Conservation (phyloP, 2,329 filamentous ascomycete species). For the Tolypocladium cylindrosporum region DNA sequence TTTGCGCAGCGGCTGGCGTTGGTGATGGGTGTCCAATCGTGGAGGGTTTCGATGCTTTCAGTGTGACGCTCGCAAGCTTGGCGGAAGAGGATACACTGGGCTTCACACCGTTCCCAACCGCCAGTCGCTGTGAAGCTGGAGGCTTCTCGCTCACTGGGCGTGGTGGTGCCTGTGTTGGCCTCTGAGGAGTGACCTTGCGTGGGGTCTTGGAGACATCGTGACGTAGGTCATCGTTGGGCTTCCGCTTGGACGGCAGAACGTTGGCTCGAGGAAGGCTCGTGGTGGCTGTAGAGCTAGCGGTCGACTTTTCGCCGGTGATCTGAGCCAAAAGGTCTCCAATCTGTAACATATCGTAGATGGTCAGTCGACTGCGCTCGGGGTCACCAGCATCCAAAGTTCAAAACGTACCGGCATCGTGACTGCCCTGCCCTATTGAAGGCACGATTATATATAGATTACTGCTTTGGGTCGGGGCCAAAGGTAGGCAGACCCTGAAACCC, state of each 20-base stretch:
- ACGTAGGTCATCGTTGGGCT: conserved; percentile 42
- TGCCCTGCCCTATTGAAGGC: neutral
- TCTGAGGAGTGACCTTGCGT: conserved; percentile 15
- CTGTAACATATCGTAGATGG: conserved; percentile 7
- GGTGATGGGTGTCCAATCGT: conserved; percentile 13
- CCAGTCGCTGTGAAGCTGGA: neutral
- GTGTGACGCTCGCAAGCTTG: conserved; percentile 13
- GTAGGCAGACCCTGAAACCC: neutral
- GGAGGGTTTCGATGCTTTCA: conserved; percentile 9
- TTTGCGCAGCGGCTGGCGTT: conserved; percentile 26
- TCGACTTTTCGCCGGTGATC: conserved; percentile 45
- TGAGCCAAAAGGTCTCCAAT: conserved; percentile 36
- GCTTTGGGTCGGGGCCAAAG: neutral
- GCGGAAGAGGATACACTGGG: conserved; percentile 11
- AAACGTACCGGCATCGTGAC: conserved; percentile 5
- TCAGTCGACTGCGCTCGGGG: neutral
- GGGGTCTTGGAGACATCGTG: conserved; percentile 30
- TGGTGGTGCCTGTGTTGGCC: conserved; percentile 2
- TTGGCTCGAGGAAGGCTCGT: conserved; percentile 16
- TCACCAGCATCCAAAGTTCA: neutral
- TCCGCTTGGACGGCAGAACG: conserved; percentile 38
- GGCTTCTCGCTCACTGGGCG: neutral
- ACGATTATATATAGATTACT: neutral
- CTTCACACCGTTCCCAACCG: conserved; percentile 2
- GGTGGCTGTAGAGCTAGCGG: conserved; percentile 21